Percentiles rank a stretch among this genome's conserved stretches.
Evolutionary conservation across 2,329 filamentous ascomycete species (phyloP).

Genomic region (Myrmaecium sp.): DNA sequence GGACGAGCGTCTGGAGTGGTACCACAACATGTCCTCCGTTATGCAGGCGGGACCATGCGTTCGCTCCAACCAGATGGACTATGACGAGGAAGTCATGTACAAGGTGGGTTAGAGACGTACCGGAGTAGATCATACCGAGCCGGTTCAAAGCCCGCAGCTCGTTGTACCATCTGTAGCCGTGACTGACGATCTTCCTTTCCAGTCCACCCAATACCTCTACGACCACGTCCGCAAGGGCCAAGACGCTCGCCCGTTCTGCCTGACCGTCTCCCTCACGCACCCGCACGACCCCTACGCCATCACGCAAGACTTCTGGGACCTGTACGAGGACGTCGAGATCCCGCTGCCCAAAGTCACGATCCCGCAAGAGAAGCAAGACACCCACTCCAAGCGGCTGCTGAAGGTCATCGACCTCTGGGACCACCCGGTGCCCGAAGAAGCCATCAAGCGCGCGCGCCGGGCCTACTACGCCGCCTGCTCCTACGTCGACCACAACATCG

Average conservation of each 20-base stretch:
- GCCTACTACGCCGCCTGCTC: slow-evolving; percentile 89
- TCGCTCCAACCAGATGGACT: slow-evolving; percentile 87
- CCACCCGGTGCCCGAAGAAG: slow-evolving; percentile 66
- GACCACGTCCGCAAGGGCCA: slow-evolving; percentile 71
- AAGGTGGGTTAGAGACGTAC: slow-evolving; percentile 25
- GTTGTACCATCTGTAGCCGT: slow-evolving; percentile 1
- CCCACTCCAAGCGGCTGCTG: slow-evolving; percentile 73
- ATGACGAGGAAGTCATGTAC: slow-evolving; percentile 92
- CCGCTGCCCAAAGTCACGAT: slow-evolving; percentile 63
- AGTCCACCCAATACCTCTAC: slow-evolving; percentile 72
- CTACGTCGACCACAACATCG: slow-evolving; percentile 87
- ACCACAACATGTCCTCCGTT: slow-evolving; percentile 84
- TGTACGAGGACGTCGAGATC: slow-evolving; percentile 81
- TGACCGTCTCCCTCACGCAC: slow-evolving; percentile 87
- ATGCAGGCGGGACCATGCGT: slow-evolving; percentile 78
- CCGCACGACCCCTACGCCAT: slow-evolving; percentile 94
- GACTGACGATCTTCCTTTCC: slow-evolving; percentile 1
- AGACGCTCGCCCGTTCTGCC: slow-evolving; percentile 56
- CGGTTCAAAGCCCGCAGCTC: too few species aligned
- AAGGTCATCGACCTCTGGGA: slow-evolving; percentile 79
- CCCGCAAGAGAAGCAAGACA: slow-evolving; percentile 64
- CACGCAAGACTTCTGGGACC: slow-evolving; percentile 81
- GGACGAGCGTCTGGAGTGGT: slow-evolving; percentile 73
- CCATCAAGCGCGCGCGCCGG: slow-evolving; percentile 68
- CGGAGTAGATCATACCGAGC: background rate